Percentiles rank a stretch among this genome's conserved stretches.
Conservation (phyloP, 1,139 yeast genomes). For the Kodamaea sp. region DNA sequence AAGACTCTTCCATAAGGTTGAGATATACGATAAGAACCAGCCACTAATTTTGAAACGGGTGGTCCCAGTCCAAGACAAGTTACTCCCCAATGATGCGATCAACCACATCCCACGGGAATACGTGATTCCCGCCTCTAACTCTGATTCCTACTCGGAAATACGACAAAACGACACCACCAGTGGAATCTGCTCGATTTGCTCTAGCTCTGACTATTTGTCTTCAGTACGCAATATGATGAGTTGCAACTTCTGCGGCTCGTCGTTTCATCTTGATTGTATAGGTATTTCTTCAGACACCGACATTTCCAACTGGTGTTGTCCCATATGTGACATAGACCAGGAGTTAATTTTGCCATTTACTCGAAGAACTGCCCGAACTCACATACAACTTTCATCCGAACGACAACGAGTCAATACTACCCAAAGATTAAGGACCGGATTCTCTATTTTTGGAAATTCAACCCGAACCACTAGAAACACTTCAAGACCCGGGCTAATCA, state of each 20-base stretch:
- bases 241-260: slow-evolving; percentile 38
- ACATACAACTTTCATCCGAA: not conserved
- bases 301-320: slow-evolving; percentile 39
- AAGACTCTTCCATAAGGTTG: slow-evolving; percentile 30
- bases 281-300: slow-evolving; percentile 21
- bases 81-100: slow-evolving; percentile 38
- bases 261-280: slow-evolving; percentile 39
- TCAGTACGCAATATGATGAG: slow-evolving; percentile 22
- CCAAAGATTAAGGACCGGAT: not conserved
- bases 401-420: too few species aligned
- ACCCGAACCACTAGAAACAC: not conserved
- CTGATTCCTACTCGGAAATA: not conserved
- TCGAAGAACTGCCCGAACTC: not conserved
- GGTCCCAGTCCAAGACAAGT: slow-evolving; percentile 31
- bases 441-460: not conserved
- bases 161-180: slow-evolving; percentile 5
- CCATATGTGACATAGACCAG: slow-evolving; percentile 44
- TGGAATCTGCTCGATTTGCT: slow-evolving; percentile 38
- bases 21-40: slow-evolving; percentile 16
- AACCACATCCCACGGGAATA: slow-evolving; percentile 42
- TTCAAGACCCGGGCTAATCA: slow-evolving; percentile 22
- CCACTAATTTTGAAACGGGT: slow-evolving; percentile 8
- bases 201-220: slow-evolving; percentile 34
- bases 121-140: slow-evolving; percentile 26
- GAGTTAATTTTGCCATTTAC: slow-evolving; percentile 22